Base-by-base conservation (phyloP, 768 basidiomycete genomes). In the Lyophyllum atratum region DNA sequence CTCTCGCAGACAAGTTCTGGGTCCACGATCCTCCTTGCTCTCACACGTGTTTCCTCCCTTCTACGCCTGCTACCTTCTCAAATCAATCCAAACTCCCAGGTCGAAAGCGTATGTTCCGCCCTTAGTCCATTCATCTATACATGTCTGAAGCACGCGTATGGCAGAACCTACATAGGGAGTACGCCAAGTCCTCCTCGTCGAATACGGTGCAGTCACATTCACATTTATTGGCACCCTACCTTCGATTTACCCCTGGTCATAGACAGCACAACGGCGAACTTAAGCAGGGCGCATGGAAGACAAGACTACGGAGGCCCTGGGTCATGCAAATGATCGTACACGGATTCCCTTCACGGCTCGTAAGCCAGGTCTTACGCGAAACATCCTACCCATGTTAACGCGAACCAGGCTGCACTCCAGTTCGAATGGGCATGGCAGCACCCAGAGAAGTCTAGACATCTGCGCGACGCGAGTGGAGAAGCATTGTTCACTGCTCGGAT, bases 381-480 rank as follows among this genome's bases (percentile, higher is more conserved):
- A 9, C 26, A 9, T 28, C 45, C 14, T 46, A 21, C 6, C 4
- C 22, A 12, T 19, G 8, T 22, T 28, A 29, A 47, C 19, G 74
- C 34, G 6, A 14, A 3, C 10, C 70, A 91, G 68, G 81, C 89
- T 1, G 91, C 92, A 11, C 71, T 85, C 22, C 83, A 91, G 70
- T 92, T 92, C 63, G 90, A 92, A 73, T 92, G 89, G 89, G 85
- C 87, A 26, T 93, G 91, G 91, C 90, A 92, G 68, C 86, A 92
- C 68, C 88, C 89, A 10, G 76, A 87, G 59, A 70, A 80, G 24
- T 86, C 87, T 1, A 74, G 89, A n/a, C 86, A 89, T 71, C 73
- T 90, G 17, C 79, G 82, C 28, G 77, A 79, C 53, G 62, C 65
- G 14, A 55, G 70, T 31, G 81, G 80, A 5, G 71, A 72, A 49